Conservation (phyloP, 2,329 filamentous ascomycete genomes). For the Nothophaeocryptopus gaeumannii region DNA sequence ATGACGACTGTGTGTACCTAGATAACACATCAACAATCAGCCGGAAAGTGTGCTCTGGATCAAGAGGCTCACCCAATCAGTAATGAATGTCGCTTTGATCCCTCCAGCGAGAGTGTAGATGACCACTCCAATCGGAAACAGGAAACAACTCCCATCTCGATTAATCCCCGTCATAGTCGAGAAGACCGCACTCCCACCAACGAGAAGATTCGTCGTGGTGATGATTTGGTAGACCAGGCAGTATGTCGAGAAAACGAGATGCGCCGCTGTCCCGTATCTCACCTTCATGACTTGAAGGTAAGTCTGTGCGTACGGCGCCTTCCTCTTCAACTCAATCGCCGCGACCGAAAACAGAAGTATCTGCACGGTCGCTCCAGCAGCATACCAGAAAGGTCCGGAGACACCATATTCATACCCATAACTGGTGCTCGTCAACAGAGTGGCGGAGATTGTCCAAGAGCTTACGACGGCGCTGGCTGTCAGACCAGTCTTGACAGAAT, state of each 20-base stretch:
- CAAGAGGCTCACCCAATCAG: constrained; percentile 31
- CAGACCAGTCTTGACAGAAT: constrained; percentile 81
- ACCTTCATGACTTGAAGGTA: constrained; percentile 24
- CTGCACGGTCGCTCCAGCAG: constrained; percentile 70
- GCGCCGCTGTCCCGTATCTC: constrained; percentile 34
- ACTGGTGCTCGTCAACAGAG: constrained; percentile 33
- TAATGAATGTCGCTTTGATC: constrained; percentile 43
- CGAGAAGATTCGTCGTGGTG: constrained; percentile 41
- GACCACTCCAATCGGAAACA: constrained; percentile 41
- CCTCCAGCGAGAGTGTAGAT: constrained; percentile 38
- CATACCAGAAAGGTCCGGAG: constrained; percentile 49
- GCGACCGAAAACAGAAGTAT: constrained; percentile 85
- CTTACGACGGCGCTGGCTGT: constrained; percentile 82
- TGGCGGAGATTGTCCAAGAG: constrained; percentile 71
- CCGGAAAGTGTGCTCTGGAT: too few relatives aligned
- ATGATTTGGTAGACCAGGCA: constrained; percentile 43
- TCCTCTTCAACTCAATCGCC: constrained; percentile 80
- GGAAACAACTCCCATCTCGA: constrained; percentile 44
- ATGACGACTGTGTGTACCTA: constrained; percentile 38
- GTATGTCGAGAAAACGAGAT: constrained; percentile 39
- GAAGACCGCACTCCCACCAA: constrained; percentile 46
- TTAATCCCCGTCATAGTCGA: constrained; percentile 44
- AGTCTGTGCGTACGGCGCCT: constrained; percentile 77
- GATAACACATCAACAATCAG: background rate
- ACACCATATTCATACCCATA: constrained; percentile 53